Evolutionary conservation across 768 basidiomycete genomes (phyloP).

Genomic region (Gautieria morchelliformis): DNA sequence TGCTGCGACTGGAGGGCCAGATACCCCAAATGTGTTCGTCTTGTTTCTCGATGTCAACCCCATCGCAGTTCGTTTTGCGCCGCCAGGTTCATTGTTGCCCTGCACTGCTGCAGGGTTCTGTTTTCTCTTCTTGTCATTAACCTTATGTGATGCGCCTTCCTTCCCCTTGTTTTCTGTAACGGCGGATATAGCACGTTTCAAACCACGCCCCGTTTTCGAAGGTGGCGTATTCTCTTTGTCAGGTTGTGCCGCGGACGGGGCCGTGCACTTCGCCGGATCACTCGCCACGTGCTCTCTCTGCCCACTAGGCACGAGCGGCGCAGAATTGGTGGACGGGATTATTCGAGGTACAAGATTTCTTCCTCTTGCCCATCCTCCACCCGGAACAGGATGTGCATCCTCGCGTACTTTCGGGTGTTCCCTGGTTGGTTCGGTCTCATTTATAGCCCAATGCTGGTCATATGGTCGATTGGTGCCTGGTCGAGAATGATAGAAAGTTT

Average conservation of each 20-base stretch:
- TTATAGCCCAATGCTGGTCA: not conserved
- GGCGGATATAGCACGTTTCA: not conserved
- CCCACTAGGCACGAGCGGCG: not conserved
- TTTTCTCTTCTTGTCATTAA: not conserved
- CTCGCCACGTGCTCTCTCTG: not conserved
- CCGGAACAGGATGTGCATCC: conserved; percentile 8
- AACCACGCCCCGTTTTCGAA: not conserved
- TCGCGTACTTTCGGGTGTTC: conserved; percentile 6
- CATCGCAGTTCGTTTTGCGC: not conserved
- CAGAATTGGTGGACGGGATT: not conserved
- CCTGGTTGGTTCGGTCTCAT: not conserved
- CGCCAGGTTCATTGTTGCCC: not conserved
- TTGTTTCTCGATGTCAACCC: not conserved
- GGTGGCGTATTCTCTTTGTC: conserved; percentile 8
- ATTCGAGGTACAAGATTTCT: conserved; percentile 4
- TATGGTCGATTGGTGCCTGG: not conserved
- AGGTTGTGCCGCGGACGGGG: not conserved
- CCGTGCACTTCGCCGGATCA: not conserved
- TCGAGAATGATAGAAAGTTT: not conserved
- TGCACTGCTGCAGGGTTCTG: not conserved
- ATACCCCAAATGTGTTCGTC: not conserved
- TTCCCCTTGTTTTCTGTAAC: not conserved
- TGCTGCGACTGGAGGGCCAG: not conserved
- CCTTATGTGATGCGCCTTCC: not conserved
- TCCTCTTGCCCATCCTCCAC: conserved; percentile 7